A percentile compares a stretch with the other conserved stretches of the same genome.
These are phyloP conservation scores for Trametes pubescens DNA, from an alignment of 1,284 basidiomycete genomes.

Conservation along the genomic window DNA sequence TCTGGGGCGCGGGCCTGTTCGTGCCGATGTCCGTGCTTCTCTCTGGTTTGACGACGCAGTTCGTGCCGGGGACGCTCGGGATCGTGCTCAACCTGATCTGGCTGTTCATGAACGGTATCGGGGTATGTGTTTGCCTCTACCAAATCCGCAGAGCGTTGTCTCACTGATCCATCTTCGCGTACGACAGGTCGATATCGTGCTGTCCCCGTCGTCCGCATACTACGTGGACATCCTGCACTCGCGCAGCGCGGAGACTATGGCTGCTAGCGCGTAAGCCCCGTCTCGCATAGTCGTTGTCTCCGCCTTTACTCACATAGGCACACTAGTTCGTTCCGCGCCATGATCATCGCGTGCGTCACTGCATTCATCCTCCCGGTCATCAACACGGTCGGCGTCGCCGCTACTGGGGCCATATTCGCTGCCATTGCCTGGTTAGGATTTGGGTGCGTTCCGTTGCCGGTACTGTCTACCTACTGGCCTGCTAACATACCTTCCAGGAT, in stretches of 20 bases:
- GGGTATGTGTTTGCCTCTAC: slow-evolving; percentile 45
- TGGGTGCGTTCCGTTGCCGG: slow-evolving; percentile 43
- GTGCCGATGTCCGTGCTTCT: slow-evolving; percentile 51
- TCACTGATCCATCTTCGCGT: slow-evolving; percentile 12
- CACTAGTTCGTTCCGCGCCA: slow-evolving; percentile 52
- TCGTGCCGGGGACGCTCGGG: slow-evolving; percentile 50
- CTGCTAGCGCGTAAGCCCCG: slow-evolving; percentile 48
- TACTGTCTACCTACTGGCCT: neutral
- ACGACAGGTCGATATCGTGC: slow-evolving; percentile 51
- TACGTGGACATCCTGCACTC: slow-evolving; percentile 62
- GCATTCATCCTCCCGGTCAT: slow-evolving; percentile 60
- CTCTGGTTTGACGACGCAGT: slow-evolving; percentile 46
- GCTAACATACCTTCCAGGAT: slow-evolving; percentile 41
- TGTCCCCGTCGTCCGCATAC: slow-evolving; percentile 64
- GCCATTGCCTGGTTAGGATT: slow-evolving; percentile 54
- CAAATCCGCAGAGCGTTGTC: slow-evolving; percentile 17
- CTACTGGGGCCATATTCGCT: slow-evolving; percentile 58
- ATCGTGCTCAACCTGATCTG: slow-evolving; percentile 51
- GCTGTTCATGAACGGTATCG: slow-evolving; percentile 58
- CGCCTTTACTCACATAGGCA: slow-evolving; percentile 14
- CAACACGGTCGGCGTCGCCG: slow-evolving; percentile 59
- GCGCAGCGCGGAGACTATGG: slow-evolving; percentile 61
- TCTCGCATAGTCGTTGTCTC: neutral
- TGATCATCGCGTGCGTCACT: slow-evolving; percentile 50
- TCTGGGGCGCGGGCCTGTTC: slow-evolving; percentile 55